Evolutionary conservation across 345 rosid genomes (phyloP), one percentile per base, ranked within the genome.

Genomic region (Populus simonii): DNA sequence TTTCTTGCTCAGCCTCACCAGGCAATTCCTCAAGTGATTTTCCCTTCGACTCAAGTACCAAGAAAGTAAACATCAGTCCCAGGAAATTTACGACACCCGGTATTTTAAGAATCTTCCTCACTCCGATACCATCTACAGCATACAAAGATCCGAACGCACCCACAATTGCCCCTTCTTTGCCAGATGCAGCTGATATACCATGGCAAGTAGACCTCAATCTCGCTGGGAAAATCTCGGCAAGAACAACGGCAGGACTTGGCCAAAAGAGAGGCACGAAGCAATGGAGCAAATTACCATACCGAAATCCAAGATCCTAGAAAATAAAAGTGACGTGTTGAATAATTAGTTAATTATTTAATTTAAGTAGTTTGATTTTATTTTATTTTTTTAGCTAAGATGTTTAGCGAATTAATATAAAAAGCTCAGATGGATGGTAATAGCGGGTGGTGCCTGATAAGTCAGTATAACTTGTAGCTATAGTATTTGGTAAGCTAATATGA

Each of bases 211-310:
- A 88, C 84, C 96, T 84, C 55, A 92, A 27, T 77, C 96, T 89
- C 3, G 96, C 91, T 0, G 96, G 98, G 80, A 92, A 93, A 12
- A 92, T 89, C 86, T 92, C 96, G 2, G 93, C 94, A 4, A 94
- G 96, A 65, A 90, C 90, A 4, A 89, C 93, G 8, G 86, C 85
- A 0, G 92, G 76, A 20, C 59, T 74, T 17, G 57, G 3, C 93
- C 84, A 9, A 89, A 86, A 59, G 96, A 90, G 66, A 92, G 92
- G 3, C 93, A 94, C 7, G 92, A 90, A 27, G 84, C 84, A 9
- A 93, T 2, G 1, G 96, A 89, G 80, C 87, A 84, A 12, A 88
- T 0, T 41, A 89, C 89, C 36, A 33, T 33, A 33, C 6, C 36
- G 4, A 33, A 33, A 4, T 33, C 36, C 36, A 33, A 33, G 36